phyloP scores from a whole-genome alignment of 495 filamentous ascomycete species.

The Penicillium diatomitis region DNA sequence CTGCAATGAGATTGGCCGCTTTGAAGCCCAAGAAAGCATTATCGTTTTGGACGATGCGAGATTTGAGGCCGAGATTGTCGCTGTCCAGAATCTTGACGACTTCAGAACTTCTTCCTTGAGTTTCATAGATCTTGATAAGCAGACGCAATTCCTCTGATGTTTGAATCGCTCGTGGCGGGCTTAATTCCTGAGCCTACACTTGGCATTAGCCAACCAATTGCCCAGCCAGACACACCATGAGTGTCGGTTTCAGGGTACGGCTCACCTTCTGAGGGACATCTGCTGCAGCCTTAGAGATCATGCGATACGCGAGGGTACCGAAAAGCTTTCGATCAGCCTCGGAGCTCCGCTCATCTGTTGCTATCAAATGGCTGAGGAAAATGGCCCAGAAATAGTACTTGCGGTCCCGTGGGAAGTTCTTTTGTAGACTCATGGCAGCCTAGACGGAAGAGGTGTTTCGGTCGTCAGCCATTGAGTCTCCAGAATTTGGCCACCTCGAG shows the following conservation, averaged over 20 bases:
- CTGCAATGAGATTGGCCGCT: conserved; percentile 34
- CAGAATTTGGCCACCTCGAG: not conserved
- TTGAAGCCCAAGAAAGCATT: conserved; percentile 41
- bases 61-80: conserved; percentile 40
- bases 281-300: conserved; percentile 46
- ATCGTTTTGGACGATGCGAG: conserved; percentile 43
- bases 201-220: not conserved
- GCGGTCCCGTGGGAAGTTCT: conserved; percentile 45
- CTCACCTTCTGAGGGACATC: conserved; percentile 30
- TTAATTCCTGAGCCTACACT: conserved; percentile 13
- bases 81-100: conserved; percentile 42
- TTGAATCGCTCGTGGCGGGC: conserved; percentile 43
- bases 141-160: conserved; percentile 46
- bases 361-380: conserved; percentile 38
- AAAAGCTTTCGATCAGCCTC: conserved; percentile 46
- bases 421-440: conserved; percentile 53
- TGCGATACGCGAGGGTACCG: conserved; percentile 49
- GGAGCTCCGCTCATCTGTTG: conserved; percentile 26
- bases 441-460: conserved; percentile 8
- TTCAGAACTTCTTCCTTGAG: conserved; percentile 37
- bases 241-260: not conserved
- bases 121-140: conserved; percentile 42
- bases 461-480: not conserved
- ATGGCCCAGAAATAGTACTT: conserved; percentile 54
- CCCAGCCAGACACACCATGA: not conserved